Percentiles rank a stretch among this genome's conserved stretches.
Evolutionary conservation across 768 basidiomycete species (phyloP).

Genomic region (Panaeolus cyanescens): DNA sequence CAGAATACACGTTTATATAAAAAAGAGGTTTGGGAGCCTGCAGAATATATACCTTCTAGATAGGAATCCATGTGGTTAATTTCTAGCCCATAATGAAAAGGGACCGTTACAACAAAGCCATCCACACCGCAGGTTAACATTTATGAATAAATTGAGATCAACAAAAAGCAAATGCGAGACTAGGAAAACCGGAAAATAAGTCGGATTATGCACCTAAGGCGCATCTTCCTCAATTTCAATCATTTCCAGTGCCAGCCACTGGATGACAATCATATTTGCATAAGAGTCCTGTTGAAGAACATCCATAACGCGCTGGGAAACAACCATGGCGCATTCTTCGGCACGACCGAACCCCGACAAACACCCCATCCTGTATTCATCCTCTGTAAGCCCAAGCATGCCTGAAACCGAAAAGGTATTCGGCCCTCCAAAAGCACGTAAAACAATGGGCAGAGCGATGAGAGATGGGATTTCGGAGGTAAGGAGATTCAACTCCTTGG

Average conservation of each 20-base stretch:
- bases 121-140: background rate
- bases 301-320: conserved; percentile 60
- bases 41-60: conserved; percentile 2
- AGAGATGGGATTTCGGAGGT: conserved; percentile 73
- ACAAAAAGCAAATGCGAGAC: background rate
- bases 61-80: background rate
- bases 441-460: conserved; percentile 68
- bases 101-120: background rate
- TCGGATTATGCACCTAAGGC: background rate
- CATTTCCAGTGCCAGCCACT: conserved; percentile 54
- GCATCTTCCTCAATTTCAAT: conserved; percentile 24
- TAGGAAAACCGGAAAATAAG: background rate
- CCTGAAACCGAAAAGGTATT: conserved; percentile 45
- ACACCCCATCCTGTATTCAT: conserved; percentile 67
- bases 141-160: background rate
- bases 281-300: conserved; percentile 38
- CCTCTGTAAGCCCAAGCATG: conserved; percentile 60
- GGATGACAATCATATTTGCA: conserved; percentile 35
- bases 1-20: background rate
- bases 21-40: background rate
- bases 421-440: conserved; percentile 46
- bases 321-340: conserved; percentile 66
- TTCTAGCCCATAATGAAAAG: background rate
- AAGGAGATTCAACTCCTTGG: conserved; percentile 49
- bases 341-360: conserved; percentile 77